These are phyloP conservation scores for Xanthoceras sorbifolium DNA, from an alignment of 345 rosid genomes.

Conservation along the genomic window DNA sequence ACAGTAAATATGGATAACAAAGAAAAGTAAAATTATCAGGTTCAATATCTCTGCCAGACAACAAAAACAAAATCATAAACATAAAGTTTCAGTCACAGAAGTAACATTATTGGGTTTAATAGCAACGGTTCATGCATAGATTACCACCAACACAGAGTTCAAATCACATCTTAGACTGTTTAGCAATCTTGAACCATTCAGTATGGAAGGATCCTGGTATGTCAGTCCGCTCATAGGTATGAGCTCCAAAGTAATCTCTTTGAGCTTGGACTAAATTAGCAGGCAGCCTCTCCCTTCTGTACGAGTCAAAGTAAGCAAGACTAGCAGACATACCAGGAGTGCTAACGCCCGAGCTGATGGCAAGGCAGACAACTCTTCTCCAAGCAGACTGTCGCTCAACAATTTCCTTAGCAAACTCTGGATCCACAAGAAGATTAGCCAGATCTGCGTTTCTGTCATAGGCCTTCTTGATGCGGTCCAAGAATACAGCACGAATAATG, in stretches of 20 bases:
- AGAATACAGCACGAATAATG: constrained; percentile 24
- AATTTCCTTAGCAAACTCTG: constrained; percentile 37
- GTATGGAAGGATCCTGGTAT: constrained; percentile 34
- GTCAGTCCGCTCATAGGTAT: constrained; percentile 32
- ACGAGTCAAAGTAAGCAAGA: constrained; percentile 40
- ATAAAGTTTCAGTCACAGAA: background rate
- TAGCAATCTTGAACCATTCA: constrained; percentile 37
- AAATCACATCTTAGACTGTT: constrained; percentile 23
- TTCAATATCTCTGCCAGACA: background rate
- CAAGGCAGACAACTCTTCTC: constrained; percentile 33
- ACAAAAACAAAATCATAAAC: too few relatives aligned
- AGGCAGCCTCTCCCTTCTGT: constrained; percentile 36
- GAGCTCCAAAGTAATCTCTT: constrained; percentile 37
- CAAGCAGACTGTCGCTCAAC: constrained; percentile 36
- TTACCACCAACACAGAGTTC: background rate
- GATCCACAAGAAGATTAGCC: constrained; percentile 31
- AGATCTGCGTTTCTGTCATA: constrained; percentile 31
- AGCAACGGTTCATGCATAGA: background rate
- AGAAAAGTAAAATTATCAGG: background rate
- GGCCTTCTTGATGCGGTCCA: constrained; percentile 35
- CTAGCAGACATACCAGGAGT: constrained; percentile 35
- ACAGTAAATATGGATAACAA: background rate
- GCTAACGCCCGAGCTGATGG: constrained; percentile 33
- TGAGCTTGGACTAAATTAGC: constrained; percentile 37
- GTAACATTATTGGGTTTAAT: constrained; percentile 22